Evolutionary conservation across 1,139 yeast species (phyloP).

Genomic region (Spathaspora sp.): DNA sequence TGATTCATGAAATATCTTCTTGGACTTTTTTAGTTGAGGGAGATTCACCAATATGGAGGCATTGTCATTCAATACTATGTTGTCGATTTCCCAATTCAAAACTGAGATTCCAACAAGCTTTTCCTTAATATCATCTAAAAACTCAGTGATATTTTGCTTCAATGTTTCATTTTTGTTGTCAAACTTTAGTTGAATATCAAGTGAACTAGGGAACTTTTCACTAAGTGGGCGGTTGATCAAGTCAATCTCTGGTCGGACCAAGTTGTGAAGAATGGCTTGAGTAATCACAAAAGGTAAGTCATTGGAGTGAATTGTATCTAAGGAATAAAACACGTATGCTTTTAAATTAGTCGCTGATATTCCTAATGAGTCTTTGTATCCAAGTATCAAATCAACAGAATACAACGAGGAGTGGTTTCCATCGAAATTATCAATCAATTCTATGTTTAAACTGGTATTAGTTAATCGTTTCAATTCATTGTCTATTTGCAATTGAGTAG

Average conservation of each 20-base stretch:
- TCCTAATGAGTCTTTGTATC: slow-evolving; percentile 33
- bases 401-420: background rate
- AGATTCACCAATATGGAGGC: background rate
- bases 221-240: background rate
- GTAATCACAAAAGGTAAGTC: slow-evolving; percentile 42
- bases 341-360: slow-evolving; percentile 39
- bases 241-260: slow-evolving; percentile 9
- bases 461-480: slow-evolving; percentile 15
- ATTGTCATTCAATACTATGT: background rate
- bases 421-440: slow-evolving; percentile 20
- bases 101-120: background rate
- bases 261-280: slow-evolving; percentile 34
- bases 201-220: background rate
- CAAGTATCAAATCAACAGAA: slow-evolving; percentile 27
- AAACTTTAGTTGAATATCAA: background rate
- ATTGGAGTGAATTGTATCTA: slow-evolving; percentile 34
- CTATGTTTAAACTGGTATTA: slow-evolving; percentile 15
- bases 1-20: background rate
- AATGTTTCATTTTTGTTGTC: background rate
- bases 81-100: background rate
- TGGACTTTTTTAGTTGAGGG: background rate
- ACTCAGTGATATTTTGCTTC: background rate
- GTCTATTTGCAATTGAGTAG: slow-evolving; percentile 43
- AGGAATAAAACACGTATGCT: slow-evolving; percentile 35
- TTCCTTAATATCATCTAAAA: background rate